Conservation (phyloP, 805 yeast genomes). For the Teunomyces barrocoloradensis region DNA sequence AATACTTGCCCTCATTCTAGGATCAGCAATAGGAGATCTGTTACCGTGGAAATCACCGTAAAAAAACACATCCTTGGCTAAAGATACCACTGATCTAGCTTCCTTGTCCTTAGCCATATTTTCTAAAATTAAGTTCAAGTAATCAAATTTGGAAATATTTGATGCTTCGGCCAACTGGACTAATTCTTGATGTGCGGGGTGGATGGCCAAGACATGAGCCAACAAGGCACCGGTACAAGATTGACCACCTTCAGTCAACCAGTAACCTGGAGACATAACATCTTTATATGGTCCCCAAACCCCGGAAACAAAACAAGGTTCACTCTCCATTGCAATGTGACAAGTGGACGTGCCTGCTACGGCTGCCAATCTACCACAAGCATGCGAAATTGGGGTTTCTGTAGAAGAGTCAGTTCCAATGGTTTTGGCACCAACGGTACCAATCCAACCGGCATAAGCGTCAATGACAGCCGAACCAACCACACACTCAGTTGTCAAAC, state of each 20-base stretch:
- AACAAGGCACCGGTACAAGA: slow-evolving; percentile 93
- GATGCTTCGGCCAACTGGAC: slow-evolving; percentile 65
- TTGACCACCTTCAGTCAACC: slow-evolving; percentile 99
- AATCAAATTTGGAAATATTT: slow-evolving; percentile 75
- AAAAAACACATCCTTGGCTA: slow-evolving; percentile 83
- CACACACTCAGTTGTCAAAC: slow-evolving; percentile 71
- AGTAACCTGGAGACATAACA: slow-evolving; percentile 81
- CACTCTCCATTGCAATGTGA: slow-evolving; percentile 82
- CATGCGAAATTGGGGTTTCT: slow-evolving; percentile 59
- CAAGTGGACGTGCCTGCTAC: slow-evolving; percentile 99
- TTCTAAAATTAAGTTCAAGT: slow-evolving; percentile 73
- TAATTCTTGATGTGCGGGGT: slow-evolving; percentile 81
- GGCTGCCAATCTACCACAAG: slow-evolving; percentile 89
- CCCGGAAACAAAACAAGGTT: slow-evolving; percentile 88
- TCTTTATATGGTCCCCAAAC: slow-evolving; percentile 99
- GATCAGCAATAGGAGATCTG: slow-evolving; percentile 96
- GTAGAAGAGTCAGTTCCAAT: slow-evolving; percentile 26
- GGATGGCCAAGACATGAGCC: slow-evolving; percentile 82
- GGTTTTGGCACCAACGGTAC: slow-evolving; percentile 86
- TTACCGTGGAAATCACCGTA: slow-evolving; percentile 98
- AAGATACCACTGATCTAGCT: slow-evolving; percentile 69
- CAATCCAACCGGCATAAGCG: slow-evolving; percentile 98
- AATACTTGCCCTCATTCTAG: slow-evolving; percentile 86
- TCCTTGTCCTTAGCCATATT: slow-evolving; percentile 53
- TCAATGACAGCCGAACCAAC: slow-evolving; percentile 97